Percentiles rank a stretch among this genome's conserved stretches.
These are phyloP conservation scores for Kandelia obovata DNA, from an alignment of 345 rosid genomes.

Conservation along the genomic window DNA sequence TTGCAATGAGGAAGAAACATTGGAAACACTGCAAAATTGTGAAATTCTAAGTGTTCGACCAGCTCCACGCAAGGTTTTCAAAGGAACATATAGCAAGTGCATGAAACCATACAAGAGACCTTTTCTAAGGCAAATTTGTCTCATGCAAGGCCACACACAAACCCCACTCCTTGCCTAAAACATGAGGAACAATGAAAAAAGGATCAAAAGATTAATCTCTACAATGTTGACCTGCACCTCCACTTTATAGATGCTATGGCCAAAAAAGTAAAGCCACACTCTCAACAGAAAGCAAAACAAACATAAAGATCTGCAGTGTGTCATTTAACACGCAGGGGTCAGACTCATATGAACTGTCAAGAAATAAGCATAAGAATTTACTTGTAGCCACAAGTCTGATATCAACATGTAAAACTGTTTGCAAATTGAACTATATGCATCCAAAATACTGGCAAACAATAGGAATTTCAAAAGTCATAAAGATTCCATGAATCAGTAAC, in stretches of 20 bases:
- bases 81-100: conserved; percentile 69
- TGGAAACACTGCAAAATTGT: conserved; percentile 86
- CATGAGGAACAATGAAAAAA: background rate
- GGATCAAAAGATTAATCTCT: background rate
- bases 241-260: background rate
- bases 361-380: no score
- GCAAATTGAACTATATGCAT: background rate
- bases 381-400: no score
- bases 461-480: background rate
- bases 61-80: conserved; percentile 88
- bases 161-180: conserved; percentile 65
- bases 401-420: background rate
- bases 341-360: no score
- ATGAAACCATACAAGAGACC: conserved; percentile 78
- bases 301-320: no score
- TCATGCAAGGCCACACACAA: conserved; percentile 73
- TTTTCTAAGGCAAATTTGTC: conserved; percentile 82
- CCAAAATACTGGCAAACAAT: background rate
- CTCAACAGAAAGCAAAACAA: no score
- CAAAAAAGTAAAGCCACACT: background rate
- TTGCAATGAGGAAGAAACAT: conserved; percentile 72
- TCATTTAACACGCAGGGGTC: no score
- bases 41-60: conserved; percentile 78
- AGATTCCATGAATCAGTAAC: background rate
- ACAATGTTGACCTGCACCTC: background rate